These are phyloP conservation scores for Camelina hispida DNA, from an alignment of 345 rosid genomes.

Conservation along the genomic window DNA sequence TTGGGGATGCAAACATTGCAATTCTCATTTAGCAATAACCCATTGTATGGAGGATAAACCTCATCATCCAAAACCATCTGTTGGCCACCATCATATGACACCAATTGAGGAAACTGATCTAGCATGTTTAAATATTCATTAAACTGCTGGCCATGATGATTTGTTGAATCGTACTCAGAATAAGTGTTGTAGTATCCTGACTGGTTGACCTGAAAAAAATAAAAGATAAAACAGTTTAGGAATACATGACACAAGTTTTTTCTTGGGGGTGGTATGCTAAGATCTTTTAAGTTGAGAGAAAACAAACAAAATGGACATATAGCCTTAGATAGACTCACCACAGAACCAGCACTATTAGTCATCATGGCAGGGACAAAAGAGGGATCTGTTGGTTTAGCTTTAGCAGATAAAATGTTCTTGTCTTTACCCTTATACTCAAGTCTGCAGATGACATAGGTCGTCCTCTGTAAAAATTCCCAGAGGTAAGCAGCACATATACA, in stretches of 20 bases:
- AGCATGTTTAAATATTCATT: neutral
- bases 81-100: too few relatives aligned
- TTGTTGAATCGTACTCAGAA: constrained; percentile 3
- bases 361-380: neutral
- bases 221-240: neutral
- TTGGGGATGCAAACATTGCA: neutral
- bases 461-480: constrained; percentile 8
- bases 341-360: constrained; percentile 26
- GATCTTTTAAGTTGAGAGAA: neutral
- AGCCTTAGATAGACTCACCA: constrained; percentile 24
- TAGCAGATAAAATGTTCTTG: neutral
- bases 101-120: too few relatives aligned
- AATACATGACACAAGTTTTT: neutral
- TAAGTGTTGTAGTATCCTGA: neutral
- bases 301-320: neutral
- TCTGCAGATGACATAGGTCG: constrained; percentile 32
- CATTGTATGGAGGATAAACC: too few relatives aligned
- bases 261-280: too few relatives aligned
- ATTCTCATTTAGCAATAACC: neutral
- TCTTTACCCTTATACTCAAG: constrained; percentile 31
- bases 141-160: neutral
- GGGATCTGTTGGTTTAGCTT: neutral
- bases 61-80: neutral
- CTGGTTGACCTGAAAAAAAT: constrained; percentile 13
- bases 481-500: neutral